These are phyloP conservation scores for Lachnum nothofagi DNA, from an alignment of 2,329 filamentous ascomycete genomes.

Conservation along the genomic window DNA sequence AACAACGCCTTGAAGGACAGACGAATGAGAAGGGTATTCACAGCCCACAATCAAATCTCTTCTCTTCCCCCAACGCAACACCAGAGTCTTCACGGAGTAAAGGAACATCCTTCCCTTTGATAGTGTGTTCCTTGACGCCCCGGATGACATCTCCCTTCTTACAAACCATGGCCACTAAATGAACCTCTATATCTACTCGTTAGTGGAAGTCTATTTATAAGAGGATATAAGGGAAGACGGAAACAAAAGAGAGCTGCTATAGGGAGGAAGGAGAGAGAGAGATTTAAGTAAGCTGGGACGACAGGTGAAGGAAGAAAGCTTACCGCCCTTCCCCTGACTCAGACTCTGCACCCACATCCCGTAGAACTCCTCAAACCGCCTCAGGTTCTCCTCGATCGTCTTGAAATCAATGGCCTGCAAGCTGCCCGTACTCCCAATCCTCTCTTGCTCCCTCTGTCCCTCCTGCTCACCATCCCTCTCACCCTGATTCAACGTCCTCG, in stretches of 20 bases:
- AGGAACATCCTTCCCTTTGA: not conserved
- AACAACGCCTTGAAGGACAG: too few species aligned
- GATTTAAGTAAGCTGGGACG: too few species aligned
- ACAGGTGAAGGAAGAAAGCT: not conserved
- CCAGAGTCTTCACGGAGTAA: too few species aligned
- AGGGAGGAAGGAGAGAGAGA: too few species aligned
- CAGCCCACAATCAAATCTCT: slow-evolving; percentile 1
- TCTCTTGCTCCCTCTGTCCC: too few species aligned
- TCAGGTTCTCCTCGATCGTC: slow-evolving; percentile 12
- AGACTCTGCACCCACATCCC: not conserved
- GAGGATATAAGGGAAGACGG: too few species aligned
- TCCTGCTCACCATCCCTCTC: not conserved
- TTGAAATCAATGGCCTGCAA: slow-evolving; percentile 11
- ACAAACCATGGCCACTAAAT: slow-evolving; percentile 17
- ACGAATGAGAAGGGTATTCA: not conserved
- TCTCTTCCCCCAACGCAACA: not conserved
- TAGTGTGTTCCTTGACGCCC: slow-evolving; percentile 1
- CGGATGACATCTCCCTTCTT: slow-evolving; percentile 12
- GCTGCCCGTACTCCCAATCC: too few species aligned
- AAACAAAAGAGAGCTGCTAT: too few species aligned
- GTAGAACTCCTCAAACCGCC: slow-evolving; percentile 16
- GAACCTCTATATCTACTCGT: slow-evolving; percentile 10
- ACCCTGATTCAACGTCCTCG: not conserved
- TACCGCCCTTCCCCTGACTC: too few species aligned
- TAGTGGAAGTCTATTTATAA: too few species aligned